Conservation (phyloP, 768 basidiomycete genomes). For the Hortiboletus flavorubellus region DNA sequence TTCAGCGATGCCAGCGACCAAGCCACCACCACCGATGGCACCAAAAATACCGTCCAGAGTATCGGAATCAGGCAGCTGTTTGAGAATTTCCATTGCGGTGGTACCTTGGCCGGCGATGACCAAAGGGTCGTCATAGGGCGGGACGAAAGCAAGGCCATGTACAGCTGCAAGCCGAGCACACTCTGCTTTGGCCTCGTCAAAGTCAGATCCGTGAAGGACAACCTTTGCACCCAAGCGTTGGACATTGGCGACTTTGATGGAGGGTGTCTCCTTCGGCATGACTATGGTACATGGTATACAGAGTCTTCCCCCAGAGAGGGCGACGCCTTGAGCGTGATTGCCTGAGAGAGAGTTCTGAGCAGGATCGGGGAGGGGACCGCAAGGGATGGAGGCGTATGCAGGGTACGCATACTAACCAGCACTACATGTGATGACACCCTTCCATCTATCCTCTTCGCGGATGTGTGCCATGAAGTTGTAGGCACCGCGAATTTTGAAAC, state of each 20-base stretch:
- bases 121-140: conserved; percentile 95
- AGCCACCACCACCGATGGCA: conserved; percentile 91
- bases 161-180: conserved; percentile 78
- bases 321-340: conserved; percentile 98
- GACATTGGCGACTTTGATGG: conserved; percentile 95
- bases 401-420: conserved; percentile 81
- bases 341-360: conserved; percentile 45
- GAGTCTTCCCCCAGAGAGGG: conserved; percentile 85
- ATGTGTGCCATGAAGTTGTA: conserved; percentile 98
- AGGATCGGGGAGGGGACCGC: not conserved
- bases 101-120: conserved; percentile 98
- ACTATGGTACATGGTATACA: conserved; percentile 97
- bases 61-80: conserved; percentile 77
- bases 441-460: conserved; percentile 87
- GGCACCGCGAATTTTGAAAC: conserved; percentile 97
- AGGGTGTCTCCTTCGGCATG: conserved; percentile 93
- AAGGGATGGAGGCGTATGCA: conserved; percentile 13
- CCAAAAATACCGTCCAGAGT: conserved; percentile 82
- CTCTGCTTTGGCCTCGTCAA: conserved; percentile 94
- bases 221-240: conserved; percentile 94
- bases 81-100: conserved; percentile 89
- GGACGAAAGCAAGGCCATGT: conserved; percentile 85
- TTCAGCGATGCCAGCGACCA: conserved; percentile 85
- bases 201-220: conserved; percentile 86
- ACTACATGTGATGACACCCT: conserved; percentile 96